These are phyloP conservation scores for Yamadazyma oceani DNA, from an alignment of 1,139 yeast species.

Conservation along the genomic window DNA sequence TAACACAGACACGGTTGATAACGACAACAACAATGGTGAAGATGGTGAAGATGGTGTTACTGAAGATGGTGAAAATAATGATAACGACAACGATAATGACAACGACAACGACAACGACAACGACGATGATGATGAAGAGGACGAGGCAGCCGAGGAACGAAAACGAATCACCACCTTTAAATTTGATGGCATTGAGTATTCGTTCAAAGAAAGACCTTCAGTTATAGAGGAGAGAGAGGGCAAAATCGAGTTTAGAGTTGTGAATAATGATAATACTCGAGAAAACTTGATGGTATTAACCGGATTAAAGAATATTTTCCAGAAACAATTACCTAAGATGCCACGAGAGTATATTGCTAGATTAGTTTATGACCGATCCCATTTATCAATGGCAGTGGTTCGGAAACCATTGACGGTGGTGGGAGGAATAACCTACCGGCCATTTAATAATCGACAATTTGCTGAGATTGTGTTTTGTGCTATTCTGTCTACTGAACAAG, in stretches of 20 bases:
- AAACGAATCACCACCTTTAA: conserved; percentile 50
- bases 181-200: conserved; percentile 76
- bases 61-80: conserved; percentile 18
- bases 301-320: conserved; percentile 93
- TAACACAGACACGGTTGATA: conserved; percentile 12
- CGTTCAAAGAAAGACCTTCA: conserved; percentile 89
- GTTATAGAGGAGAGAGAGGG: conserved; percentile 92
- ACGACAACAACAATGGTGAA: conserved; percentile 16
- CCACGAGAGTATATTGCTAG: conserved; percentile 96
- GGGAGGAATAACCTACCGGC: conserved; percentile 96
- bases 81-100: conserved; percentile 19
- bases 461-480: conserved; percentile 99
- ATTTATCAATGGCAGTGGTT: conserved; percentile 93
- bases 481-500: conserved; percentile 95
- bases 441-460: conserved; percentile 84
- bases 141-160: conserved; percentile 52
- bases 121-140: conserved; percentile 42
- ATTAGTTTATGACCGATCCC: conserved; percentile 90
- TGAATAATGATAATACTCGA: conserved; percentile 85
- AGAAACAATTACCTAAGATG: conserved; percentile 97
- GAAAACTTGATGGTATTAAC: conserved; percentile 91
- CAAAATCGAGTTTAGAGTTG: conserved; percentile 90
- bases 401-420: conserved; percentile 92
- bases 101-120: conserved; percentile 28
- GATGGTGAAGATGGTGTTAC: conserved; percentile 17